Evolutionary conservation across 345 rosid genomes (phyloP).

Genomic region (Moricandia moricandioides): DNA sequence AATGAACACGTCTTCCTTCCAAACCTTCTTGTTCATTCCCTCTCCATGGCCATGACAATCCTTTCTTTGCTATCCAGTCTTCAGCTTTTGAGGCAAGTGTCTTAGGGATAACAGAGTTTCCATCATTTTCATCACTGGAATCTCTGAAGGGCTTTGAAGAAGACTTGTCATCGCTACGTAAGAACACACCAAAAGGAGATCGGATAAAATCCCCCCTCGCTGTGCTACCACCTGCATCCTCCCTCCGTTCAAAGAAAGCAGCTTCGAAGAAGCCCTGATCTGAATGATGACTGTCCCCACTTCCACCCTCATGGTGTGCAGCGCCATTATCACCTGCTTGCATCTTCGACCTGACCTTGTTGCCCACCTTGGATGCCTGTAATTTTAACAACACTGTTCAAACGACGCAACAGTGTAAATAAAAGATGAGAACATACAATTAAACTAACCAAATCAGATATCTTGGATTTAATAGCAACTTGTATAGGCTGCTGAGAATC

Average conservation of each 20-base stretch:
- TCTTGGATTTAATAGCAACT: conserved; percentile 75
- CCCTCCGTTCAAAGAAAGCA: conserved; percentile 56
- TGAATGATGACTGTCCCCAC: conserved; percentile 67
- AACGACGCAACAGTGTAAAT: conserved; percentile 17
- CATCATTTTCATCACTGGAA: conserved; percentile 66
- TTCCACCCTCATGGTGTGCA: conserved; percentile 67
- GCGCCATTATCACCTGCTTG: conserved; percentile 52
- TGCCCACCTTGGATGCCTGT: conserved; percentile 84
- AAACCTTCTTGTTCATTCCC: conserved; percentile 65
- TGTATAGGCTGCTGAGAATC: conserved; percentile 91
- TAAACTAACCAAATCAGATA: conserved; percentile 79
- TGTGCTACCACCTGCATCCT: conserved; percentile 76
- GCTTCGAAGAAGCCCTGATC: conserved; percentile 69
- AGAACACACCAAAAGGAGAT: conserved; percentile 57
- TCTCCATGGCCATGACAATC: conserved; percentile 94
- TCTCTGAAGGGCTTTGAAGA: conserved; percentile 47
- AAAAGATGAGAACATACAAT: neutral
- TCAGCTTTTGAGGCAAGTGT: conserved; percentile 72
- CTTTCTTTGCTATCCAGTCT: conserved; percentile 80
- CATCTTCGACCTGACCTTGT: conserved; percentile 76
- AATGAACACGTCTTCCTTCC: conserved; percentile 50
- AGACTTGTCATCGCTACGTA: conserved; percentile 51
- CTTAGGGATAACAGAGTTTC: conserved; percentile 52
- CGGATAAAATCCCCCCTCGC: conserved; percentile 66
- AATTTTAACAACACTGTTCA: conserved; percentile 33